Base-by-base conservation (phyloP, 495 filamentous ascomycete genomes). In the Aeminium ludgeri region DNA sequence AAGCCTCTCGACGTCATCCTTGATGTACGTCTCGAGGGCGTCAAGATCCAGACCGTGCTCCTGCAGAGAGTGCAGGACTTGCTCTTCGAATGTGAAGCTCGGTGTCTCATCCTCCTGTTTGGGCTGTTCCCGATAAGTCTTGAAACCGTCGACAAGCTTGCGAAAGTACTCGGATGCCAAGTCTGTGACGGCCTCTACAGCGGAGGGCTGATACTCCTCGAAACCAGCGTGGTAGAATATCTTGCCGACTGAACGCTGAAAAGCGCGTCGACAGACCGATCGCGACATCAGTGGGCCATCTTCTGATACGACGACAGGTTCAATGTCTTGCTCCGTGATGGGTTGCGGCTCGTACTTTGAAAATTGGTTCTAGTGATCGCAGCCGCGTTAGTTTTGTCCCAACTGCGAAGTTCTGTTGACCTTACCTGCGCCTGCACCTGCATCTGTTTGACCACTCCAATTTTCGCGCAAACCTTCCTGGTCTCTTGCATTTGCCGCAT, bases 371-470 rank as follows among this genome's bases (percentile, higher is more conserved):
- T 84, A 76, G 56, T 96, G 66, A 93, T 85, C 84, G 92, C 51
- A 40, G 29, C 18, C 12, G n/a, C 18, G 31, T 33, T 12, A 33
- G 31, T 12, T 13, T 17, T 3, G 11, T 12, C 31, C 12, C 12
- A 17, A 3, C 5, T 33, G 31, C 16, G 11, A 11, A 5, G 31
- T 11, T 38, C 50, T 6, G 13, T 29, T 17, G 28, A 15, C 8
- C 40, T 38, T 74, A 86, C 86, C 73, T 94, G 89, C 34, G 86
- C 80, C 54, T 99, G 91, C 23, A 94, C 66, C 57, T 96, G 91
- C 89, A 99, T 99, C 64, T 99, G 89, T 67, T 96, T 99, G 56
- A 99, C 86, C 44, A 99, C 80, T 20, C 82, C 76, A 54, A 96
- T 86, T 59, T 96, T 96, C 2, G 85, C 86, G 55, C 82, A 91